phyloP scores from a whole-genome alignment of 768 basidiomycete species.

The Lactifluus hygrophoroides region DNA sequence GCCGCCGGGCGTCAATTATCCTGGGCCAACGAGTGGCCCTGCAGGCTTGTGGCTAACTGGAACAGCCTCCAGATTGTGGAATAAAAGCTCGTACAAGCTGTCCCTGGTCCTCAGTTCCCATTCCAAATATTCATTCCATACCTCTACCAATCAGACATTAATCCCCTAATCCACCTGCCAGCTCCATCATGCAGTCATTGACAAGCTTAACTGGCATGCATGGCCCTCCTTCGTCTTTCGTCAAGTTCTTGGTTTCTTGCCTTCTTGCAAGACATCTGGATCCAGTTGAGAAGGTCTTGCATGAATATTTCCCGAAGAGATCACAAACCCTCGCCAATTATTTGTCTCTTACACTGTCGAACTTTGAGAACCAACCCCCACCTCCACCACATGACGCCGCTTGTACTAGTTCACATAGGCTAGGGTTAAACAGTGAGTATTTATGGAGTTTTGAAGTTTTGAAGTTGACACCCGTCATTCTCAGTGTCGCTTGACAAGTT shows the following conservation, averaged over 20 bases:
- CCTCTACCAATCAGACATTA: neutral
- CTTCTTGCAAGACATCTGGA: slow-evolving; percentile 1
- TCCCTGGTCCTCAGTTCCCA: neutral
- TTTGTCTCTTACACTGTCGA: neutral
- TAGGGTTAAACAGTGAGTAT: slow-evolving; percentile 13
- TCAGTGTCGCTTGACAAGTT: slow-evolving; percentile 11
- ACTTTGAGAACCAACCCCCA: neutral
- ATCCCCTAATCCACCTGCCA: neutral
- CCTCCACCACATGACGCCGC: slow-evolving; percentile 5
- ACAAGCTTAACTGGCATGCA: neutral
- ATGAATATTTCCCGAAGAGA: slow-evolving; percentile 6
- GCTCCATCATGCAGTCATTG: neutral
- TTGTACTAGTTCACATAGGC: slow-evolving; percentile 2
- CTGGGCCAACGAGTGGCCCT: neutral
- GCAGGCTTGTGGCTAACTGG: neutral
- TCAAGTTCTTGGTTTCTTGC: slow-evolving; percentile 5
- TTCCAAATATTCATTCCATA: neutral
- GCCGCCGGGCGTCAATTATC: neutral
- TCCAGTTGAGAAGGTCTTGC: slow-evolving; percentile 5
- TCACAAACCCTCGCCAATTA: slow-evolving; percentile 11
- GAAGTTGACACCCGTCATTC: neutral
- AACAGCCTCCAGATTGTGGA: neutral
- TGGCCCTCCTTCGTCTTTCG: neutral
- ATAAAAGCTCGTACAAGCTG: neutral
- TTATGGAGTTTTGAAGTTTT: neutral